Base-by-base conservation (phyloP, 164 flowering plant species). In the Vitis rupestris region DNA sequence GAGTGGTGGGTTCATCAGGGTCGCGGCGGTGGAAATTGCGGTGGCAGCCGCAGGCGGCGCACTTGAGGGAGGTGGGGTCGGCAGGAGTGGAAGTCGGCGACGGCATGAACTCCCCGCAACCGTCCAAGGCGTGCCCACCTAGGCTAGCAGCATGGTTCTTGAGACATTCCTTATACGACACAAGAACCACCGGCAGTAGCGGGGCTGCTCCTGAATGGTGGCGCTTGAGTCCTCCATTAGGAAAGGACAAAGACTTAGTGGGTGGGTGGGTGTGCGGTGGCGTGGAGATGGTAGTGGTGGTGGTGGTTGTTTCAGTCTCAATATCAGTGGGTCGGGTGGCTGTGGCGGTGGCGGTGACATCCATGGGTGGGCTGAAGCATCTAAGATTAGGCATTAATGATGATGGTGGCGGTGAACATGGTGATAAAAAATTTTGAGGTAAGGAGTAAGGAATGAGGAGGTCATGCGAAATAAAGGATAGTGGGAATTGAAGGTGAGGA, bases 41-140 rank as follows among this genome's bases (percentile, higher is more conserved):
- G 82, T 86, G 90, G 73, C 92, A 88, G 50, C 90, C 90, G 44
- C 92, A 88, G 13, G 89, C 91, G 44, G 85, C 89, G 64, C 91
- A 87, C 58, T 72, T 84, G 2, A 87, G 77, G 3, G 86, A 76
- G 59, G 86, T 72, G 53, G 90, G 88, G 63, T 80, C 82, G n/a
- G 75, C 6, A 16, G 82, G 73, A 59, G 60, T 64, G 9, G 84
- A 61, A 9, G 79, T 51, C 7, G 83, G 82, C 8, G 76, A 65
- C 0, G 88, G 88, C 85, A 86, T 77, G 82, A 84, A 87, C 74
- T 87, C 91, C 0, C 90, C 88, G 61, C 92, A 88, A 10, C 92
- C 92, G 50, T 88, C 92, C 3, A 86, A 68, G 49, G 92, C 89
- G 57, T 83, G 87, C 52, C 82, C 85, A 8, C 91, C 91, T 1